A percentile compares a stretch with the other conserved stretches of the same genome.
These are phyloP conservation scores for Nakazawaea siamensis DNA, from an alignment of 805 yeast genomes.

Conservation along the genomic window DNA sequence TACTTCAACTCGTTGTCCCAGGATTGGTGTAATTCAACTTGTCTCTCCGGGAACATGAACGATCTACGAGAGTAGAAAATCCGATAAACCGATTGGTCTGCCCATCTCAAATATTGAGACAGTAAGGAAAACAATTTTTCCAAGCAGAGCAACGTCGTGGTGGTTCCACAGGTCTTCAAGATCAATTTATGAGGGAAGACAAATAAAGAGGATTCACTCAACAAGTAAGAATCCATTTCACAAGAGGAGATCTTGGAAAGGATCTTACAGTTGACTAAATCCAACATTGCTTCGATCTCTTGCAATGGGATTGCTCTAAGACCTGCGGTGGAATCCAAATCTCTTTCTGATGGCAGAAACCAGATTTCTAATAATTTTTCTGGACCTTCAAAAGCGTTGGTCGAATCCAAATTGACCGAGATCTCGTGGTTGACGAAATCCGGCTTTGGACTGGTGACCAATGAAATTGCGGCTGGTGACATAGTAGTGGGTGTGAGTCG, in stretches of 20 bases:
- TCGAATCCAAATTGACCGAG: slow-evolving; percentile 73
- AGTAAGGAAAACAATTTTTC: slow-evolving; percentile 52
- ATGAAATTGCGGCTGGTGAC: slow-evolving; percentile 11
- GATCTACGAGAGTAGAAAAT: slow-evolving; percentile 87
- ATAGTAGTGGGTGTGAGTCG: slow-evolving; percentile 12
- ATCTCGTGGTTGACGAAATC: slow-evolving; percentile 66
- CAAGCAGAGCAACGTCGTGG: slow-evolving; percentile 78
- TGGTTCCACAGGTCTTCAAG: slow-evolving; percentile 93
- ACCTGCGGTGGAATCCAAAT: slow-evolving; percentile 30
- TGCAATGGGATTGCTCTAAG: slow-evolving; percentile 57
- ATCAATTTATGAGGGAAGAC: slow-evolving; percentile 81
- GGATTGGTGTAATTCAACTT: slow-evolving; percentile 68
- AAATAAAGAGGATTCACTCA: slow-evolving; percentile 85
- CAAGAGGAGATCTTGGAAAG: slow-evolving; percentile 66
- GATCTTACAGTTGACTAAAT: slow-evolving; percentile 81
- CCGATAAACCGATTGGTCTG: slow-evolving; percentile 33
- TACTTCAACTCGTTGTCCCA: slow-evolving; percentile 78
- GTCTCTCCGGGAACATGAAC: slow-evolving; percentile 88
- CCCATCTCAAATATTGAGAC: slow-evolving; percentile 22
- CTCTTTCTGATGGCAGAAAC: slow-evolving; percentile 51
- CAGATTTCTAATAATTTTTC: slow-evolving; percentile 88
- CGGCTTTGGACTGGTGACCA: slow-evolving; percentile 10
- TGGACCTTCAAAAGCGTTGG: slow-evolving; percentile 95
- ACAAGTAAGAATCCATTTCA: slow-evolving; percentile 71
- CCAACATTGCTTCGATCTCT: slow-evolving; percentile 67